Percentiles rank a stretch among this genome's conserved stretches.
Evolutionary conservation across 768 basidiomycete species (phyloP).

Genomic region (Coprinopsis sp.): DNA sequence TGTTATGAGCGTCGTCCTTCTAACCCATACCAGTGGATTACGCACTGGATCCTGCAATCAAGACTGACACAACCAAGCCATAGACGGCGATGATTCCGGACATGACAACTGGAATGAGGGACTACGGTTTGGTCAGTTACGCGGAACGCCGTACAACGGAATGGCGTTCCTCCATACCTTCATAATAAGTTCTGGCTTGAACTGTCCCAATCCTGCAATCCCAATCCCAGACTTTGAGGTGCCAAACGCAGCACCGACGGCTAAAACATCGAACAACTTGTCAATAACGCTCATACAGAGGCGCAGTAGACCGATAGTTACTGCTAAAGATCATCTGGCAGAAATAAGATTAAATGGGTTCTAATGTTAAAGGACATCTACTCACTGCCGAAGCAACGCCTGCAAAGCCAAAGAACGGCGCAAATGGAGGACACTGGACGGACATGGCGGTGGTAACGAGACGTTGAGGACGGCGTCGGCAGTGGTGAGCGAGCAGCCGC

Average conservation of each 20-base stretch:
- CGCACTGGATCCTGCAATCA: slow-evolving; percentile 68
- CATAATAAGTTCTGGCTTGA: slow-evolving; percentile 97
- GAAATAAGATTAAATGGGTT: not conserved
- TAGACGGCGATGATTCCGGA: slow-evolving; percentile 98
- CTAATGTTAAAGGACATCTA: slow-evolving; percentile 8
- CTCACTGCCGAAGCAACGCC: slow-evolving; percentile 92
- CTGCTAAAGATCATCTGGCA: slow-evolving; percentile 92
- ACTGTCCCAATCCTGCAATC: slow-evolving; percentile 89
- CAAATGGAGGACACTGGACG: slow-evolving; percentile 86
- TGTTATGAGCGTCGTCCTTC: slow-evolving; percentile 11
- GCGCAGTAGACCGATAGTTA: slow-evolving; percentile 37
- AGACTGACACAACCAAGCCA: slow-evolving; percentile 91
- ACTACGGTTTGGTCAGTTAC: slow-evolving; percentile 40
- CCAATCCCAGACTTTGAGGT: slow-evolving; percentile 97
- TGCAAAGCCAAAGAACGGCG: slow-evolving; percentile 97
- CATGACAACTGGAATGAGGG: slow-evolving; percentile 96
- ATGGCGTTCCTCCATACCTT: slow-evolving; percentile 51
- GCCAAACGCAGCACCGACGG: slow-evolving; percentile 92
- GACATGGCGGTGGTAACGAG: slow-evolving; percentile 39
- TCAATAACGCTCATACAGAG: slow-evolving; percentile 4
- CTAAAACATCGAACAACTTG: slow-evolving; percentile 33
- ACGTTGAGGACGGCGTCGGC: slow-evolving; percentile 1
- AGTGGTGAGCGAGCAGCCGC: not conserved
- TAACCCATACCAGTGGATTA: slow-evolving; percentile 8
- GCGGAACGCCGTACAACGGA: not conserved